Evolutionary conservation across 2,329 filamentous ascomycete genomes (phyloP), one percentile per base, ranked within the genome.

Genomic region (Parafenestella ontariensis): DNA sequence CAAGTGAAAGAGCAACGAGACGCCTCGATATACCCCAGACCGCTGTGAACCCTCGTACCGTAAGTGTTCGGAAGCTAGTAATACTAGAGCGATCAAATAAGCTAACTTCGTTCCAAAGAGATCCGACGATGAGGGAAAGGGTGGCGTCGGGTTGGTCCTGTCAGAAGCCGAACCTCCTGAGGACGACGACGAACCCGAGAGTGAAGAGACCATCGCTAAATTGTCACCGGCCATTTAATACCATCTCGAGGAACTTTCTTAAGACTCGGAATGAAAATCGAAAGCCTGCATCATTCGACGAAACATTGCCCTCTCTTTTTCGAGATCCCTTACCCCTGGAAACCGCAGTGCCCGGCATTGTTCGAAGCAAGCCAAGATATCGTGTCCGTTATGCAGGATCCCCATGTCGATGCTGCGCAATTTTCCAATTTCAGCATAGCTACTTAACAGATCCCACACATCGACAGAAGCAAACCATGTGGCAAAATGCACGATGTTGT

Each of bases 401-500:
- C 29, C 34, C 10, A 39, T 5, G 18, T 41, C 24, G 10, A 46
- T 13, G 4, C 10, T 23, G 17, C 11, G 11, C 18, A 52, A 29
- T 17, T 46, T 46, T 0, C 34, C 49, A 23, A 5, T 21, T 18
- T 39, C 33, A 6, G 42, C 49, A 9, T 41, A 21, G 13, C 29
- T 34, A 8, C 15, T 31, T 5, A 52, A 23, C 2, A 46, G n/a
- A 7, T 52, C 28, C 49, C 49, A 52, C n/a, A 39, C 26, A 10
- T 46, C 24, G 11, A 18, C 18, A 33, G 31, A 39, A 29, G 49
- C 42, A n/a, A 29, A 28, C 42, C 42, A 46, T 10, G 21, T 26
- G 10, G 49, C 31, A 9, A 46, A 23, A 10, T 56, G 53, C 15
- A 56, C 21, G 10, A 51, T 29, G n/a, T 45, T 56, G 17, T 56